phyloP scores from a whole-genome alignment of 768 basidiomycete genomes.

The Suillus subalutaceus region DNA sequence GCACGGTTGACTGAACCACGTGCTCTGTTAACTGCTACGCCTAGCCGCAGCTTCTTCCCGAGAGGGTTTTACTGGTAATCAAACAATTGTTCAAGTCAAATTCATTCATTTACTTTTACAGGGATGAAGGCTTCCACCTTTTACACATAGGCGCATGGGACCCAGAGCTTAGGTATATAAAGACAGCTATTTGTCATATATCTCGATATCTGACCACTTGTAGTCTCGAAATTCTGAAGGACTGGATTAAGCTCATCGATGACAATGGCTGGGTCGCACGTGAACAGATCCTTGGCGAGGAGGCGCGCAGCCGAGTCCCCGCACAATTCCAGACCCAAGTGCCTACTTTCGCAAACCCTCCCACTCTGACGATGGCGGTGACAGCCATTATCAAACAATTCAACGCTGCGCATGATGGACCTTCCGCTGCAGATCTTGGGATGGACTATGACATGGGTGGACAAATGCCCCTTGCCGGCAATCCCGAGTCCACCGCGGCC shows the following conservation, averaged over 20 bases:
- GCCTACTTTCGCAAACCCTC: conserved; percentile 93
- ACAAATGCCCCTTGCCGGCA: conserved; percentile 52
- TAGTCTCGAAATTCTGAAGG: conserved; percentile 86
- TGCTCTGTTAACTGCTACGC: conserved; percentile 86
- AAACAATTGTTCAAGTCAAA: neutral
- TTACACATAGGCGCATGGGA: conserved; percentile 93
- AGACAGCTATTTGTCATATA: too few species aligned
- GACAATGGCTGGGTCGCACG: conserved; percentile 95
- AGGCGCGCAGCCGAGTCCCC: conserved; percentile 94
- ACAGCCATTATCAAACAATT: conserved; percentile 87
- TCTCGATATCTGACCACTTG: conserved; percentile 3
- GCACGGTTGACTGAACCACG: conserved; percentile 73
- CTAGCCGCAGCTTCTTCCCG: conserved; percentile 96
- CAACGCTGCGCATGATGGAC: conserved; percentile 44
- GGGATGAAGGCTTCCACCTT: conserved; percentile 98
- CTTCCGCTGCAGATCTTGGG: conserved; percentile 65
- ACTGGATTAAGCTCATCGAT: conserved; percentile 91
- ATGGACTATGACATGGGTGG: conserved; percentile 58
- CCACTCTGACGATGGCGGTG: conserved; percentile 92
- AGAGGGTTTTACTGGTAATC: conserved; percentile 93
- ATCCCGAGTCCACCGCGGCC: conserved; percentile 51
- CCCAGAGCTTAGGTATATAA: conserved; percentile 71
- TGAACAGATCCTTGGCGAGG: conserved; percentile 96
- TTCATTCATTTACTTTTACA: conserved; percentile 30
- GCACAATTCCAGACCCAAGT: conserved; percentile 91